phyloP scores from a whole-genome alignment of 176 grass and related monocot genomes.

The Alopecurus myosuroides region DNA sequence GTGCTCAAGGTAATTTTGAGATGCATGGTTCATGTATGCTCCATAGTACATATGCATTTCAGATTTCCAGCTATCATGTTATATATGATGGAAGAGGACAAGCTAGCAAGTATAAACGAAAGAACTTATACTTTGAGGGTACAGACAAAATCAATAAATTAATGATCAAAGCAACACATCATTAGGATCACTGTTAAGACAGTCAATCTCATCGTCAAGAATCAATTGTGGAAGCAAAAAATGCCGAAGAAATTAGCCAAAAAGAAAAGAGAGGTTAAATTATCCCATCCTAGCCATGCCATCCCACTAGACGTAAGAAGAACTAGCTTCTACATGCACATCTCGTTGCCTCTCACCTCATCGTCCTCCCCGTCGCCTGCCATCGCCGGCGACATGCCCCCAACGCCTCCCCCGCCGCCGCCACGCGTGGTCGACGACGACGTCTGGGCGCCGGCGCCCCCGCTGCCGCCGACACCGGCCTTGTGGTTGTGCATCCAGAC shows the following conservation, averaged over 20 bases:
- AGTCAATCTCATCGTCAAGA: slow-evolving; percentile 34
- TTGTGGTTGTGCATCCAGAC: slow-evolving; percentile 99
- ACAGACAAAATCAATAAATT: background rate
- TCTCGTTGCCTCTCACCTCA: slow-evolving; percentile 50
- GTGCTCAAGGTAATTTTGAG: background rate
- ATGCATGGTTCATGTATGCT: background rate
- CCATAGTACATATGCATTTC: background rate
- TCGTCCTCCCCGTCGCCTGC: slow-evolving; percentile 36
- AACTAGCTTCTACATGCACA: slow-evolving; percentile 49
- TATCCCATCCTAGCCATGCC: background rate
- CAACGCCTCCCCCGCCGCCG: slow-evolving; percentile 14
- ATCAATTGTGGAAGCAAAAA: slow-evolving; percentile 23
- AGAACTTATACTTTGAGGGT: background rate
- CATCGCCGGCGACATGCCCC: slow-evolving; percentile 27
- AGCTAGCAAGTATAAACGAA: background rate
- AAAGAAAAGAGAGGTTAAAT: slow-evolving; percentile 24
- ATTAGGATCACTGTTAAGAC: slow-evolving; percentile 28
- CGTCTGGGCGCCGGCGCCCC: slow-evolving; percentile 25
- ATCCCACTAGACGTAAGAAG: background rate
- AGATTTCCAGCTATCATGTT: background rate
- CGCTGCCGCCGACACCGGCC: slow-evolving; percentile 22
- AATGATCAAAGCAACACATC: background rate
- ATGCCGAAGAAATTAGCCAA: slow-evolving; percentile 20
- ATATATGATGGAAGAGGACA: background rate
- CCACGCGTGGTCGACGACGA: slow-evolving; percentile 55